Conservation (phyloP, 257 asterid species). For the Solanum ahanhuiri region DNA sequence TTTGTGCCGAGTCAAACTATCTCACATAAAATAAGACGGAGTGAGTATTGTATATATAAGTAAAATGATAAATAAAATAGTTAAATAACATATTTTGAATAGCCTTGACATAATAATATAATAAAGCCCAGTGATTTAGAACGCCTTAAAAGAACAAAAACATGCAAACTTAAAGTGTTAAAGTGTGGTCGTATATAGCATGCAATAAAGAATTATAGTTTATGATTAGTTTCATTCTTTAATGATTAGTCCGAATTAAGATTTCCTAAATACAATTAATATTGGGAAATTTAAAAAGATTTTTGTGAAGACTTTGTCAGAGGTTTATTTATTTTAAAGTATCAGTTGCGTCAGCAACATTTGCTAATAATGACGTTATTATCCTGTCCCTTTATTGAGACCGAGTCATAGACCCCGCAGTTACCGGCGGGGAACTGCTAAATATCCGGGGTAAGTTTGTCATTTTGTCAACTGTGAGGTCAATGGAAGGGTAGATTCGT, state of each 20-base stretch:
- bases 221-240: background rate
- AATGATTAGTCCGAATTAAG: background rate
- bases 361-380: constrained; percentile 19
- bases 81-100: no score
- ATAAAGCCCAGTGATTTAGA: no score
- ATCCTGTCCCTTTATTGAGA: constrained; percentile 1
- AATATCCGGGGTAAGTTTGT: constrained; percentile 21
- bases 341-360: background rate
- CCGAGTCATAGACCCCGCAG: constrained; percentile 2
- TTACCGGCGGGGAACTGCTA: constrained; percentile 7
- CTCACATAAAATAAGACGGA: no score
- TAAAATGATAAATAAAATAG: no score
- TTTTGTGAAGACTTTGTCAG: background rate
- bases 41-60: no score
- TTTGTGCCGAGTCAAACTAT: rapidly evolving
- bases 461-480: constrained; percentile 11
- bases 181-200: no score
- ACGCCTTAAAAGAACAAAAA: no score
- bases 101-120: no score
- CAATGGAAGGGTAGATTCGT: constrained; percentile 9
- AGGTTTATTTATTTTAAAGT: background rate
- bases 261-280: background rate
- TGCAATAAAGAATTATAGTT: no score
- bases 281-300: background rate
- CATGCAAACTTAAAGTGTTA: background rate